These are phyloP conservation scores for Rubia peregrina DNA, from an alignment of 305 asterid species.

Conservation along the genomic window DNA sequence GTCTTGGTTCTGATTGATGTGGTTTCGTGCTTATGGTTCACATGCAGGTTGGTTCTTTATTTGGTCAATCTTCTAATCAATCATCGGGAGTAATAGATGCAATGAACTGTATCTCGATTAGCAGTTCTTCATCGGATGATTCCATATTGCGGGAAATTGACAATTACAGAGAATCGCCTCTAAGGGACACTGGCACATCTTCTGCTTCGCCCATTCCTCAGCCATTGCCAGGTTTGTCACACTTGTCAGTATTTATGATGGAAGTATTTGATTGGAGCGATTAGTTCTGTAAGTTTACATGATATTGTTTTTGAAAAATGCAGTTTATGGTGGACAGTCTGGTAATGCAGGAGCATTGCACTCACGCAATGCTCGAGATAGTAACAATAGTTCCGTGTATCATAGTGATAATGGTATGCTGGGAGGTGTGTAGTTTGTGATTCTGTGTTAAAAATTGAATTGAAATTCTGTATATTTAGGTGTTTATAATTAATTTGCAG, in stretches of 20 bases:
- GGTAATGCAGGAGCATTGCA: neutral
- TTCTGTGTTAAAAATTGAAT: neutral
- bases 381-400: neutral
- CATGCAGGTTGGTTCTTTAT: conserved; percentile 40
- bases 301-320: conserved; percentile 19
- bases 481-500: conserved; percentile 33
- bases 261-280: neutral
- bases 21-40: conserved; percentile 15
- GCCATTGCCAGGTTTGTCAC: conserved; percentile 30
- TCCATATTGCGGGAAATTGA: conserved; percentile 80
- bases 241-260: conserved; percentile 29
- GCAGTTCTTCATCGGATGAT: conserved; percentile 86
- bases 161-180: conserved; percentile 59
- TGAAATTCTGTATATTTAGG: neutral
- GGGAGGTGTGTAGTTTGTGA: neutral
- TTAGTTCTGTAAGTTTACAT: conserved; percentile 5
- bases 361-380: neutral
- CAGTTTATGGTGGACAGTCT: conserved; percentile 30
- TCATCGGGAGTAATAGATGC: conserved; percentile 36
- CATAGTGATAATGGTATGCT: neutral
- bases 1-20: conserved; percentile 15
- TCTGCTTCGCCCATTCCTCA: conserved; percentile 39
- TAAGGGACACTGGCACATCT: conserved; percentile 42
- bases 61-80: conserved; percentile 28
- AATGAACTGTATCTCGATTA: conserved; percentile 52